Conservation (phyloP, 2,329 filamentous ascomycete genomes). For the Pleoardoris graminearum region DNA sequence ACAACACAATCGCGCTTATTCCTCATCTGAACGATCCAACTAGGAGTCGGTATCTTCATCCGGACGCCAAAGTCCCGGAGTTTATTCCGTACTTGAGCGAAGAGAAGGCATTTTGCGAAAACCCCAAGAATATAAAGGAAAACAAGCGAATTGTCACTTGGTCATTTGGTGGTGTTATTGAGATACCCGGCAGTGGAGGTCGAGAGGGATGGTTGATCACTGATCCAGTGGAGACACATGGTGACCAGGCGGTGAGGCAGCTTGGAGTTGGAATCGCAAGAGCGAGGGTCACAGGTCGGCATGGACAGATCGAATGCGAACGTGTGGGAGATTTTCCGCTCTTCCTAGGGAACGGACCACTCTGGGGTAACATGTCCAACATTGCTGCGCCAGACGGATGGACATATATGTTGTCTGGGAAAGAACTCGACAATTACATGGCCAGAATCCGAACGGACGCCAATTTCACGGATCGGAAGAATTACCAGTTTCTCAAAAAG, state of each 20-base stretch:
- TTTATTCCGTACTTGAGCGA: slow-evolving; percentile 11
- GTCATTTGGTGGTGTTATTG: slow-evolving; percentile 17
- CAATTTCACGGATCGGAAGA: slow-evolving; percentile 8
- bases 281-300: neutral
- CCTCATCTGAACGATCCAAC: slow-evolving; percentile 9
- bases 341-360: slow-evolving; percentile 10
- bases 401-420: slow-evolving; percentile 13
- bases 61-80: slow-evolving; percentile 10
- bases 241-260: slow-evolving; percentile 6
- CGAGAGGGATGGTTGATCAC: slow-evolving; percentile 17
- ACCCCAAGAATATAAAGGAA: slow-evolving; percentile 4
- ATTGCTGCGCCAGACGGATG: slow-evolving; percentile 14
- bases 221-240: slow-evolving; percentile 15
- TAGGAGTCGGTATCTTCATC: slow-evolving; percentile 9
- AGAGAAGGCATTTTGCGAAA: slow-evolving; percentile 11
- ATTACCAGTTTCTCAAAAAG: slow-evolving; percentile 16
- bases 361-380: slow-evolving; percentile 18
- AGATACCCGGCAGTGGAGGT: slow-evolving; percentile 5
- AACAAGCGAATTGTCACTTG: slow-evolving; percentile 18
- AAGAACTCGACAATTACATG: slow-evolving; percentile 17
- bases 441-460: slow-evolving; percentile 14
- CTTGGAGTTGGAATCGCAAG: slow-evolving; percentile 17
- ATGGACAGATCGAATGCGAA: slow-evolving; percentile 11
- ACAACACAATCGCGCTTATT: slow-evolving; percentile 16
- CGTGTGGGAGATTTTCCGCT: slow-evolving; percentile 10